Evolutionary conservation across 164 flowering plant genomes (phyloP), one percentile per base, ranked within the genome.

Genomic region (Aristolochia fimbriata): DNA sequence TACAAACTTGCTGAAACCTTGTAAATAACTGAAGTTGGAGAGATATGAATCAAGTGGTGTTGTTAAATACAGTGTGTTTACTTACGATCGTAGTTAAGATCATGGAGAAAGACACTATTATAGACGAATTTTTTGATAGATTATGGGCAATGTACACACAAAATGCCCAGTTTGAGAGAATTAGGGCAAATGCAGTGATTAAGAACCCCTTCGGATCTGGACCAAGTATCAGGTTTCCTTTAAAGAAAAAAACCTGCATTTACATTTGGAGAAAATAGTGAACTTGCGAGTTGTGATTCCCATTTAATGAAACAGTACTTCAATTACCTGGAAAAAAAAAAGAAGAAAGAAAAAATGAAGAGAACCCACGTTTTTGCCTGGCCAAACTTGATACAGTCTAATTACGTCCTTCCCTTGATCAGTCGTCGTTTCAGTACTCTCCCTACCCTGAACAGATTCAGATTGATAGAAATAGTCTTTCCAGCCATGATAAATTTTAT

Each of bases 191-290:
- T 10, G 69, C 61, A 6, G 83, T 76, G 47, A 79, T 17, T 33
- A 81, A 50, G 37, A 81, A 61, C 50, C 81, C 83, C 66, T 74
- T 75, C 17, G 83, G 83, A 68, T 79, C 79, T 1, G 86, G 83
- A 48, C 83, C 86, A 52, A 73, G 77, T 24, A 81, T 58, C n/a
- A 81, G 64, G 27, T 79, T 58, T 13, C 86, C 83, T 30, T 75
- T 62, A 22, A 72, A 72, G 76, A 79, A 81, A 61, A 81, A 81
- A 6, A 81, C 81, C 81, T 81, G 74, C 70, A 59, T 4, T 20
- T 19, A 13, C 4, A 27, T 19, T 1, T 2, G 19, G 5, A 30
- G 30, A 20, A 24, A 14, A 14, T 12, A 27, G 52, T 2, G 10
- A 4, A 17, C 19, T 17, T 49, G 52, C 16, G 3, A 17, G 4